phyloP scores from a whole-genome alignment of 805 yeast genomes.

The Candida hispaniensis region DNA sequence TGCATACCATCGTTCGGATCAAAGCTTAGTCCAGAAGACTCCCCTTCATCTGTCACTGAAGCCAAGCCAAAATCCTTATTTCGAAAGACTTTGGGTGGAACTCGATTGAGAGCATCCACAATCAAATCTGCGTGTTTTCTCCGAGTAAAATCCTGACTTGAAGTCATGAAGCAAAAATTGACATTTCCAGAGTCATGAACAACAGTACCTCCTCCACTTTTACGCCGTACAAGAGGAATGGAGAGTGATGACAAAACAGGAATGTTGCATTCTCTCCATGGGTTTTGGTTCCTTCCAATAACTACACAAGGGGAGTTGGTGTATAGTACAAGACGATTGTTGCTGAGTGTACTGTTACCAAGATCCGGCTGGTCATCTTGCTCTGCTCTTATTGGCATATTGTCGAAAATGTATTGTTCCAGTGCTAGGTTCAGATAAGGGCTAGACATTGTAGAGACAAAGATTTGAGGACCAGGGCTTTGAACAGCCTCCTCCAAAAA shows the following conservation, averaged over 20 bases:
- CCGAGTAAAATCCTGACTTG: constrained; percentile 50
- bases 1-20: constrained; percentile 1
- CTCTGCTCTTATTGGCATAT: constrained; percentile 38
- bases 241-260: constrained; percentile 38
- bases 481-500: constrained; percentile 7
- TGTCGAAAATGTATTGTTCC: constrained; percentile 65
- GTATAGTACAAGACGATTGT: constrained; percentile 58
- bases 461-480: constrained; percentile 37
- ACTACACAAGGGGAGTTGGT: constrained; percentile 79
- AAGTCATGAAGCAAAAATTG: constrained; percentile 71
- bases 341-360: constrained; percentile 18
- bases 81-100: not conserved
- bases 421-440: constrained; percentile 73
- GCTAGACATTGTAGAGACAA: constrained; percentile 47
- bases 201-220: constrained; percentile 94
- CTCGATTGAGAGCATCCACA: constrained; percentile 30
- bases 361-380: not conserved
- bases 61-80: not conserved
- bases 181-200: constrained; percentile 87
- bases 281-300: constrained; percentile 91
- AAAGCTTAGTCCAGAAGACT: not conserved
- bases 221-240: constrained; percentile 64
- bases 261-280: constrained; percentile 77
- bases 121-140: constrained; percentile 44
- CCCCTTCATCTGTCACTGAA: constrained; percentile 7